A percentile compares a stretch with the other conserved stretches of the same genome.
These are phyloP conservation scores for Populus ilicifolia DNA, from an alignment of 345 rosid species.

Conservation along the genomic window DNA sequence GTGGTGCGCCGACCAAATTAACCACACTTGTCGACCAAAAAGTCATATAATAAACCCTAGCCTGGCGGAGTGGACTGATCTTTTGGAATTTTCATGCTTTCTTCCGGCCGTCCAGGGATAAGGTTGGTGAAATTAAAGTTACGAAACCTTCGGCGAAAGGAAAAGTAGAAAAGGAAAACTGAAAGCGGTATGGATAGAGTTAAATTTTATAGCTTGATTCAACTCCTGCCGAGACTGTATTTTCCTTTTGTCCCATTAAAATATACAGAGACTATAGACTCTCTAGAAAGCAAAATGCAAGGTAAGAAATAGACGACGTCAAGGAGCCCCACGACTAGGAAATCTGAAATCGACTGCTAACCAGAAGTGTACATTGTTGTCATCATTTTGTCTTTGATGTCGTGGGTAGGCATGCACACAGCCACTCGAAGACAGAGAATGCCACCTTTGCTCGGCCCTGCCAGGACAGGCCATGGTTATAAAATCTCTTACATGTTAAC, in stretches of 20 bases:
- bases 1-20: conserved; percentile 17
- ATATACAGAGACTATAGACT: neutral
- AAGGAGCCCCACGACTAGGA: conserved; percentile 7
- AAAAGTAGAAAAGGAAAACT: neutral
- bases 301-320: neutral
- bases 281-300: neutral
- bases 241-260: neutral
- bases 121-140: conserved; percentile 14
- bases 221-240: neutral
- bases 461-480: too few species aligned
- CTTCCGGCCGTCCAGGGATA: conserved; percentile 21
- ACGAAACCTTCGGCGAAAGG: neutral
- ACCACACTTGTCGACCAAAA: conserved; percentile 2
- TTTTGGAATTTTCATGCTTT: neutral
- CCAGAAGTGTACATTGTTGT: conserved; percentile 20
- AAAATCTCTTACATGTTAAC: too few species aligned
- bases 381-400: conserved; percentile 31
- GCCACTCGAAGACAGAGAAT: neutral
- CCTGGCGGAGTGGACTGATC: neutral
- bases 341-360: conserved; percentile 23
- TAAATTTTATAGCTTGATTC: conserved; percentile 3
- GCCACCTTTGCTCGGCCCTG: too few species aligned
- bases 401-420: conserved; percentile 14
- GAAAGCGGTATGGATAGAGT: neutral
- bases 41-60: conserved; percentile 1